These are phyloP conservation scores for Suhomyces xylopsoci DNA, from an alignment of 805 yeast species.

Conservation along the genomic window DNA sequence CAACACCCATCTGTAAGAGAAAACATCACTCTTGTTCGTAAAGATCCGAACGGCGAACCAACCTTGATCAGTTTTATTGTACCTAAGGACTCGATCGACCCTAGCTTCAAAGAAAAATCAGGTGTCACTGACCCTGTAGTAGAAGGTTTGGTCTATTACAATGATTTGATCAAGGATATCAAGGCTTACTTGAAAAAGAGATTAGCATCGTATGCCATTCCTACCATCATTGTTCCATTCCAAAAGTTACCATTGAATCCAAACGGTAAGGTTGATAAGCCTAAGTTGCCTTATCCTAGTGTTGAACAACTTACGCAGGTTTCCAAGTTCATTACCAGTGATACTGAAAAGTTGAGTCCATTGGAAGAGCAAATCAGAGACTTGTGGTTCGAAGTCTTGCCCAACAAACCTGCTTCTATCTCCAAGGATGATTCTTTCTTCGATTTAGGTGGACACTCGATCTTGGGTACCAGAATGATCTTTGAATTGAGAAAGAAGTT, in stretches of 20 bases:
- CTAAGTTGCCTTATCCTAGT: slow-evolving; percentile 93
- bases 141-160: slow-evolving; percentile 71
- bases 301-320: slow-evolving; percentile 79
- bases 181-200: slow-evolving; percentile 75
- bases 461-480: slow-evolving; percentile 94
- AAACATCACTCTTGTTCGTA: slow-evolving; percentile 85
- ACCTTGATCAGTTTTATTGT: slow-evolving; percentile 88
- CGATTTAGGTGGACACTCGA: slow-evolving; percentile 97
- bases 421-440: slow-evolving; percentile 85
- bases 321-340: slow-evolving; percentile 50
- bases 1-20: slow-evolving; percentile 92
- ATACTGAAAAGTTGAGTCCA: slow-evolving; percentile 48
- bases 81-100: slow-evolving; percentile 54
- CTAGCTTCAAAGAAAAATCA: slow-evolving; percentile 50
- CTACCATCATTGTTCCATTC: slow-evolving; percentile 86
- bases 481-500: slow-evolving; percentile 81
- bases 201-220: slow-evolving; percentile 90
- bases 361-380: slow-evolving; percentile 70
- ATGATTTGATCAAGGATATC: slow-evolving; percentile 75
- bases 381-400: slow-evolving; percentile 82
- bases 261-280: slow-evolving; percentile 97
- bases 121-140: slow-evolving; percentile 62
- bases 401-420: slow-evolving; percentile 76
- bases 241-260: slow-evolving; percentile 89
- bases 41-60: slow-evolving; percentile 91